A percentile compares a stretch with the other conserved stretches of the same genome.
These are phyloP conservation scores for Pseudogymnoascus sp. DNA, from an alignment of 2,329 filamentous ascomycete genomes.

Conservation along the genomic window DNA sequence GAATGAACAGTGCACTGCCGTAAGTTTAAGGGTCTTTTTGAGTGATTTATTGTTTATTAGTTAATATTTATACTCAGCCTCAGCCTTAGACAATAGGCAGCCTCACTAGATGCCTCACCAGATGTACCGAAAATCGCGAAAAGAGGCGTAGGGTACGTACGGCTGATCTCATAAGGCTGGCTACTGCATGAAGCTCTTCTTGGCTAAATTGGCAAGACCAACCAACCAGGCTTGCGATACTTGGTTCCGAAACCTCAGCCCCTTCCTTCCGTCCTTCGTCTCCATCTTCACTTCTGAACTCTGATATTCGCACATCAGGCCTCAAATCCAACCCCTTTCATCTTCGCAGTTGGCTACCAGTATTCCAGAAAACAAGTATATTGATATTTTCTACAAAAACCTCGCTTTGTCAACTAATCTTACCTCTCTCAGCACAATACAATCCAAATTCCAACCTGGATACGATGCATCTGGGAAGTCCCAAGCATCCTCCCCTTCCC, in stretches of 20 bases:
- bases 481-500: not conserved
- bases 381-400: not conserved
- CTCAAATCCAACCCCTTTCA: not conserved
- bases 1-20: not conserved
- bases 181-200: not conserved
- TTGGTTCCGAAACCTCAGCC: not conserved
- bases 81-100: too few species aligned
- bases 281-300: not conserved
- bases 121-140: not conserved
- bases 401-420: not conserved
- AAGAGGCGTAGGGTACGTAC: not conserved
- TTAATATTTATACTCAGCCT: not conserved
- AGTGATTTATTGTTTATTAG: not conserved
- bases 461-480: not conserved
- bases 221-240: not conserved
- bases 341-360: not conserved
- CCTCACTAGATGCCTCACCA: not conserved
- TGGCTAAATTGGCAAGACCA: not conserved
- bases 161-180: not conserved
- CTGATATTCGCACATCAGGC: not conserved
- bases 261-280: too few species aligned
- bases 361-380: not conserved
- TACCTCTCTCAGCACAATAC: not conserved
- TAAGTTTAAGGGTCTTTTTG: not conserved
- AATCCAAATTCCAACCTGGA: not conserved